Base-by-base conservation (phyloP, 2,329 filamentous ascomycete species). In the Penicillium sp. region DNA sequence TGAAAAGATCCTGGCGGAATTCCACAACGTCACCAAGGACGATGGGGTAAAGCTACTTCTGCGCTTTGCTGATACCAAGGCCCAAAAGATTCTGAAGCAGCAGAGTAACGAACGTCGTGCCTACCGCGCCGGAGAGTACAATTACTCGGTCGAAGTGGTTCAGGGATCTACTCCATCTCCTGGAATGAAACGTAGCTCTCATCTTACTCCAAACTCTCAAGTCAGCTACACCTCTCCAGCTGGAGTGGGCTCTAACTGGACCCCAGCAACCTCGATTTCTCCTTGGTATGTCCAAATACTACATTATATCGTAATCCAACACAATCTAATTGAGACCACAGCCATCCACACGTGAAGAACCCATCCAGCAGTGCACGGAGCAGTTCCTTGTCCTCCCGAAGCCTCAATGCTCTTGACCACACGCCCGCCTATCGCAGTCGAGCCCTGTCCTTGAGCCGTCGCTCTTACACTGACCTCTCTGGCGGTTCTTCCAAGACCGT, bases 111-210 rank as follows among this genome's bases (percentile, higher is more conserved):
- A 96, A 72, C 90, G 92, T 56, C 92, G 94, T 59, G 91, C 96
- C 70, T 97, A 96, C 78, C 90, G 94, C 57, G 94, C 93, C 56
- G 94, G 94, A 56, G 94, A 97, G 79, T 97, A 97, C 77, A 92
- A 92, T 67, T 79, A 76, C 56, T 78, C 77, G 2, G 77, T 79
- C 45, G 77, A 78, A 57, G 72, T 79, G 35, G 76, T 78, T 14
- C 73, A 76, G 50, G 73, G 73, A 18, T 71, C 71, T 16, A 76
- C 75, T 56, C 77, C 77, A 5, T 79, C 77, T 29, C 76, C 77
- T 32, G 72, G 71, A 7, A 54, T 77, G 55, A 71, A 72, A 42
- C 76, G 75, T 57, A 65, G 63, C 46, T 71, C 71, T 43, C 75
- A 77, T 55, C 62, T 77, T 56, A 78, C 74, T 43, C 76, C 76